phyloP scores from a whole-genome alignment of 1,284 basidiomycete species.

The Leccinum subrobustum region DNA sequence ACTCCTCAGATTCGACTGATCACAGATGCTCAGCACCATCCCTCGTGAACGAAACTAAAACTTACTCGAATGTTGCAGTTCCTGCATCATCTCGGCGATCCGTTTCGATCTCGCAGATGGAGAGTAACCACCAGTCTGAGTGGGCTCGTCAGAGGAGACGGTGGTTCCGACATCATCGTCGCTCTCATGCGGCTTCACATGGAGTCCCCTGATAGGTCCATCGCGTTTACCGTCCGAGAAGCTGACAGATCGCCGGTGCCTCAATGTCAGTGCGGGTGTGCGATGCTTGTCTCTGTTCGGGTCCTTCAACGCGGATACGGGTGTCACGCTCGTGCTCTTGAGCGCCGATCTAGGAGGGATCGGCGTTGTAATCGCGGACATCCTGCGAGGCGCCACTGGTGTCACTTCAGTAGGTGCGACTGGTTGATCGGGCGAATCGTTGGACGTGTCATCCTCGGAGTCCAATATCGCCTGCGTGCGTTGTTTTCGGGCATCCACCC shows the following conservation, averaged over 20 bases:
- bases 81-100: conserved; percentile 75
- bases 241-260: conserved; percentile 80
- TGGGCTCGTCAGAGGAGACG: conserved; percentile 24
- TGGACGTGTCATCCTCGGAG: conserved; percentile 40
- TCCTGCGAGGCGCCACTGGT: conserved; percentile 42
- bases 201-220: conserved; percentile 76
- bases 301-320: conserved; percentile 40
- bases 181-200: conserved; percentile 37
- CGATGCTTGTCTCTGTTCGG: conserved; percentile 43
- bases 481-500: background rate
- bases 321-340: conserved; percentile 32
- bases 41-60: conserved; percentile 7
- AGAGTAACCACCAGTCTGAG: conserved; percentile 36
- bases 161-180: conserved; percentile 39
- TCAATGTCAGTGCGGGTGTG: conserved; percentile 49
- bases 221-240: conserved; percentile 90
- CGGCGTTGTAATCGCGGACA: conserved; percentile 55
- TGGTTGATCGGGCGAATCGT: conserved; percentile 10
- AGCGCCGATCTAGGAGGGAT: conserved; percentile 55
- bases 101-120: conserved; percentile 74
- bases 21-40: conserved; percentile 3
- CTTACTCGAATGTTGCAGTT: conserved; percentile 66
- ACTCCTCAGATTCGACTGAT: conserved; percentile 45
- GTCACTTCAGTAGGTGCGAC: conserved; percentile 15
- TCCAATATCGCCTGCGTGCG: conserved; percentile 39